phyloP scores from a whole-genome alignment of 2,329 filamentous ascomycete genomes.

The Penicillium palitans region DNA sequence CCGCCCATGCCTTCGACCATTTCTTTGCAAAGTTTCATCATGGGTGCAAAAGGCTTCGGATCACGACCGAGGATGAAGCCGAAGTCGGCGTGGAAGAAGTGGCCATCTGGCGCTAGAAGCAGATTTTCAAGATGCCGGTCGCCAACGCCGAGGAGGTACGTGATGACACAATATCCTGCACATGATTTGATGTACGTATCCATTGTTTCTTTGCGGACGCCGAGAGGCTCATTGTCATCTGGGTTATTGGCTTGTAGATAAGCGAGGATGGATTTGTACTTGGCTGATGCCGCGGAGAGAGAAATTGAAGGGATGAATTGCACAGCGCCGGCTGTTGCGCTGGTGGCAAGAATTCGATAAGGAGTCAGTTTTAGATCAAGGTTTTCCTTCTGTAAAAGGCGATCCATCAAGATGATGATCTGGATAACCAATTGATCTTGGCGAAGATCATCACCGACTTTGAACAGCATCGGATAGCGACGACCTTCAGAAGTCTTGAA shows the following conservation, averaged over 20 bases:
- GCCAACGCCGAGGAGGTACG: constrained; percentile 93
- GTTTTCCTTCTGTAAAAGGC: constrained; percentile 91
- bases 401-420: constrained; percentile 97
- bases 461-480: constrained; percentile 93
- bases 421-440: constrained; percentile 97
- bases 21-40: constrained; percentile 95
- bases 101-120: constrained; percentile 80
- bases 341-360: constrained; percentile 94
- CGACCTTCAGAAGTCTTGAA: constrained; percentile 78
- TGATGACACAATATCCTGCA: constrained; percentile 97
- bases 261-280: constrained; percentile 75
- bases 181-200: constrained; percentile 96
- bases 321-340: constrained; percentile 81
- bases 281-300: constrained; percentile 77
- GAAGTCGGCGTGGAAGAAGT: constrained; percentile 98
- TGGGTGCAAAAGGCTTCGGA: constrained; percentile 93
- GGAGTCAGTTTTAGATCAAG: constrained; percentile 91
- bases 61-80: constrained; percentile 97
- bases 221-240: constrained; percentile 75
- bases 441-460: constrained; percentile 91
- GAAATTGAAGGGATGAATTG: constrained; percentile 89
- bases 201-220: constrained; percentile 86
- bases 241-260: constrained; percentile 90
- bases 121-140: constrained; percentile 96
- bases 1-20: constrained; percentile 99